Base-by-base conservation (phyloP, 768 basidiomycete genomes). In the Clavaria fumosa region DNA sequence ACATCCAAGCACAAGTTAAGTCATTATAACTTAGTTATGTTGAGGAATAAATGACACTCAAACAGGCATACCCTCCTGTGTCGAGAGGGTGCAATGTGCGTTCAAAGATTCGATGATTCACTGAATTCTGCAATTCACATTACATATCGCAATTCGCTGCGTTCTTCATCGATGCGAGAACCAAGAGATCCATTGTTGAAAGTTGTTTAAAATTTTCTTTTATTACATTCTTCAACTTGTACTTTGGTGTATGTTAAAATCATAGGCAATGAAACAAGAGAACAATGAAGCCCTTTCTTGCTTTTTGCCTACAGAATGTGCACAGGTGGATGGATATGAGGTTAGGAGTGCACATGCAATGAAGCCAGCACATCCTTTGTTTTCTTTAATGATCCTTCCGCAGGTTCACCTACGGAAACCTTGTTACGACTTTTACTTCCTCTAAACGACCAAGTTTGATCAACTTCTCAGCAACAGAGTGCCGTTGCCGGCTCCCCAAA, bases 21-120 rank as follows among this genome's bases (percentile, higher is more conserved):
- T 78, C 77, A 75, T 76, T 70, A 76, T 79, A 78, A 77, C 75
- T 80, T 80, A 77, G 77, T 80, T 80, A 67, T 72, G 59, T 66
- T 70, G 69, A 70, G 56, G 62, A 58, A 60, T 64, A 58, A 58
- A 66, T 66, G 72, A 76, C 75, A 72, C 75, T 76, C 73, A 73
- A 75, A 75, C 75, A 68, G 70, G 67, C 70, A 69, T 75, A 66
- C 76, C 64, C 69, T 62, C 66, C 66, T 65, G 72, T 77, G 72
- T 75, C 74, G 71, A 70, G 67, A 62, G 68, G 66, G 75, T 64
- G 70, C 74, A 78, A 76, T 72, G 60, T 77, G 76, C 71, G 67
- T 77, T 77, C 73, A 76, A 78, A 76, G 72, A 75, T 72, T 78
- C 70, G 70, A 78, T 75, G 74, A 75, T 75, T 75, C 72, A 75